These are phyloP conservation scores for Chionographis japonica DNA, from an alignment of 106 monocot species.

Conservation along the genomic window DNA sequence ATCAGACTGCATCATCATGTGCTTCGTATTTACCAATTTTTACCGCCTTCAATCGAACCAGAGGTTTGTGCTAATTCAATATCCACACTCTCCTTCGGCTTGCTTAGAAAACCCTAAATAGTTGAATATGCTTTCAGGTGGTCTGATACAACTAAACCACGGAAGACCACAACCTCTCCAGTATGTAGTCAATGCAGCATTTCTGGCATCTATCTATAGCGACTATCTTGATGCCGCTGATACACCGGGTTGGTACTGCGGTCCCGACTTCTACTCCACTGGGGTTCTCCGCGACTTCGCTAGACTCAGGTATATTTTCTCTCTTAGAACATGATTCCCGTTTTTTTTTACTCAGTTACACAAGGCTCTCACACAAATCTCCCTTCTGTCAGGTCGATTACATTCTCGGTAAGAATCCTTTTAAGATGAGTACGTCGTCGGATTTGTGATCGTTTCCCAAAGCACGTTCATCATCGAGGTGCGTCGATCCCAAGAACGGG, in stretches of 20 bases:
- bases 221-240: conserved; percentile 87
- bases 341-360: no score
- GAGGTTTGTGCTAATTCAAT: conserved; percentile 33
- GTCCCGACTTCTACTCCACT: conserved; percentile 66
- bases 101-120: background rate
- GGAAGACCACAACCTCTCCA: conserved; percentile 74
- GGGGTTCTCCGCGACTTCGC: conserved; percentile 58
- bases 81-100: background rate
- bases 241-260: conserved; percentile 82
- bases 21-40: conserved; percentile 41
- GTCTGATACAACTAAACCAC: conserved; percentile 73
- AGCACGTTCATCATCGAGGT: conserved; percentile 73
- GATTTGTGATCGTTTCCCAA: conserved; percentile 47
- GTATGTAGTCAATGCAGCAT: conserved; percentile 78
- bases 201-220: conserved; percentile 70
- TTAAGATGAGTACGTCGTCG: conserved; percentile 82
- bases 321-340: no score
- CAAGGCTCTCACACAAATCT: background rate
- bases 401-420: conserved; percentile 67
- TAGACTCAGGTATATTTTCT: conserved; percentile 38
- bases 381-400: conserved; percentile 53
- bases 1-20: conserved; percentile 24
- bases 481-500: conserved; percentile 67
- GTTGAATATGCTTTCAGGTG: conserved; percentile 31
- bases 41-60: conserved; percentile 66